Percentiles rank a stretch among this genome's conserved stretches.
These are phyloP conservation scores for Beauveria pseudobassiana DNA, from an alignment of 2,329 filamentous ascomycete species.

Conservation along the genomic window DNA sequence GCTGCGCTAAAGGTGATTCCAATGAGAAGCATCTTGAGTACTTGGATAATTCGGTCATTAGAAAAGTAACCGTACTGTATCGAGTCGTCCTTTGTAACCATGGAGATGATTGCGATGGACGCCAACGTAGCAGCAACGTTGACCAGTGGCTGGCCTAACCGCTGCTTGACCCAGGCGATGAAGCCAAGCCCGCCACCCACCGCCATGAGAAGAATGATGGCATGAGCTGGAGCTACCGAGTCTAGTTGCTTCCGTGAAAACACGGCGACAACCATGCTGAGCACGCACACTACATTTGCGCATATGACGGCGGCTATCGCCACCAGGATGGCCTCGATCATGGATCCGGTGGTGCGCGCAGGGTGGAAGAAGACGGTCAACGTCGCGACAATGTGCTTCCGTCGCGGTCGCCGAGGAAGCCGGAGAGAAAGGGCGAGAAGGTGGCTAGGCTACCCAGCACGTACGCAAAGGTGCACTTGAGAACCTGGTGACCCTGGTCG, in stretches of 20 bases:
- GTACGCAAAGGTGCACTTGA: constrained; percentile 91
- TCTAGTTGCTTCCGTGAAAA: constrained; percentile 63
- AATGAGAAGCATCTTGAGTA: constrained; percentile 76
- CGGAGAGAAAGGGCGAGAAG: constrained; percentile 66
- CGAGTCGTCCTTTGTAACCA: constrained; percentile 85
- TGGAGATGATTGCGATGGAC: constrained; percentile 80
- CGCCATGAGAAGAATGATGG: constrained; percentile 72
- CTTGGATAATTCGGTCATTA: constrained; percentile 71
- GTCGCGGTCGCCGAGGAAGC: constrained; percentile 72
- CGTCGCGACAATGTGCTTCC: constrained; percentile 89
- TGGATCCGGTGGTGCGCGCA: constrained; percentile 75
- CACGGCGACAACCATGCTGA: constrained; percentile 84
- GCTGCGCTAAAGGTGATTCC: constrained; percentile 64
- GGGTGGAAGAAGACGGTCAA: constrained; percentile 95
- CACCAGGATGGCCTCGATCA: constrained; percentile 77
- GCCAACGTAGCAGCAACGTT: constrained; percentile 81
- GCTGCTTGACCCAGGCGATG: constrained; percentile 81
- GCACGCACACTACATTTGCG: constrained; percentile 57
- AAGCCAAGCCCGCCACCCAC: constrained; percentile 81
- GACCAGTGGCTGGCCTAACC: constrained; percentile 67
- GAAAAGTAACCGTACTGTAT: constrained; percentile 78
- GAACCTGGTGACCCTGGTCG: constrained; percentile 66
- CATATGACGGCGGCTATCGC: constrained; percentile 74
- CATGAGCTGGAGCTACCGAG: constrained; percentile 65
- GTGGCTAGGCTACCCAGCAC: constrained; percentile 79